Conservation (phyloP, 257 asterid genomes). For the Solanum chmielewskii region DNA sequence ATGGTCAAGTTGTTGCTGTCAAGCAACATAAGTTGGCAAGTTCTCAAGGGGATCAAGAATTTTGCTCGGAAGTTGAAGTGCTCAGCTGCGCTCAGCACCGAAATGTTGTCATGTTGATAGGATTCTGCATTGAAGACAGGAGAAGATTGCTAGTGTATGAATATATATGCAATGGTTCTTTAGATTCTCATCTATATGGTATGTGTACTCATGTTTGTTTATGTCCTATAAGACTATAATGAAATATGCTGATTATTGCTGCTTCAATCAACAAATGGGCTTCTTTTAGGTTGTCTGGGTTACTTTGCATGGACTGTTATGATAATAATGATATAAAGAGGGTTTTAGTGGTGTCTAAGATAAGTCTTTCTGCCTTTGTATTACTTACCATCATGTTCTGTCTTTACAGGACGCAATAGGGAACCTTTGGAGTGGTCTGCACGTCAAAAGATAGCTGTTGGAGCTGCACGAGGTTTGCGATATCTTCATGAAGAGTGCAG, state of each 20-base stretch:
- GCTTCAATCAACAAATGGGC: not conserved
- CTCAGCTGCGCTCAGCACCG: slow-evolving; percentile 98
- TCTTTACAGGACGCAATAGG: slow-evolving; percentile 42
- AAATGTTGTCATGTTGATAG: slow-evolving; percentile 88
- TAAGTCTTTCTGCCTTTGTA: not conserved
- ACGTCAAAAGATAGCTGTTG: slow-evolving; percentile 76
- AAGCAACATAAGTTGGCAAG: slow-evolving; percentile 97
- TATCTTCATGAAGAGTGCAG: slow-evolving; percentile 96
- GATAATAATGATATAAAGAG: not conserved
- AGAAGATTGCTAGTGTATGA: slow-evolving; percentile 80
- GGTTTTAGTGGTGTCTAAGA: not conserved
- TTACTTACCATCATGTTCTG: not conserved
- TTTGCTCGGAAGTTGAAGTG: slow-evolving; percentile 96
- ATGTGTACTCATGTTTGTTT: not conserved
- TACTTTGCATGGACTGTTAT: not conserved
- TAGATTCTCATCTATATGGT: slow-evolving; percentile 90
- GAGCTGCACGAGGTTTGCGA: slow-evolving; percentile 91
- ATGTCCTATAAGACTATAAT: not conserved
- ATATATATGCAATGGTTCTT: slow-evolving; percentile 88
- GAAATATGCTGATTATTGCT: not conserved
- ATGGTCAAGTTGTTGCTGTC: slow-evolving; percentile 83
- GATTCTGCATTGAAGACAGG: slow-evolving; percentile 85
- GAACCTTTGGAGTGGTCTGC: slow-evolving; percentile 72
- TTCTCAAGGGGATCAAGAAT: slow-evolving; percentile 95
- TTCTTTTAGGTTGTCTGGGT: not conserved